Percentiles rank a stretch among this genome's conserved stretches.
Evolutionary conservation across 805 yeast species (phyloP).

Genomic region (Candida jianshihensis): DNA sequence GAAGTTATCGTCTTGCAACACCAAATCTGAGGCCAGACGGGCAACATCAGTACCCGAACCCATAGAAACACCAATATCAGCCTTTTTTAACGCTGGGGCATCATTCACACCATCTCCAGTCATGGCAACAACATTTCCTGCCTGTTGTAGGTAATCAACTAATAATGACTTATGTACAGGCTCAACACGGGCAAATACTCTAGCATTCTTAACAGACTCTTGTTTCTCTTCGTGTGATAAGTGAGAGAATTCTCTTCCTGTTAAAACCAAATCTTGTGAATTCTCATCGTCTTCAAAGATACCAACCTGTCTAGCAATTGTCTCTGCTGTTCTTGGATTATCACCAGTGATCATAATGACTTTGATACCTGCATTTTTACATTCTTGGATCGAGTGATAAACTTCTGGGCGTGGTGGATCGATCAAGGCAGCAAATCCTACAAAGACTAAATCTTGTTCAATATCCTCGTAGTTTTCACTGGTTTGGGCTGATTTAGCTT

Average conservation of each 20-base stretch:
- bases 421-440: constrained; percentile 35
- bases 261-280: constrained; percentile 27
- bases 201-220: constrained; percentile 37
- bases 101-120: constrained; percentile 63
- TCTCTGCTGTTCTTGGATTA: constrained; percentile 44
- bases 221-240: constrained; percentile 31
- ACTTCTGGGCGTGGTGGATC: constrained; percentile 40
- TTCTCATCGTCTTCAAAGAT: constrained; percentile 24
- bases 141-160: constrained; percentile 38
- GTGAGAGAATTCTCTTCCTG: constrained; percentile 30
- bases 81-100: constrained; percentile 55
- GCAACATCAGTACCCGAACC: constrained; percentile 60
- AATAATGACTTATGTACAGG: constrained; percentile 47
- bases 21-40: constrained; percentile 51
- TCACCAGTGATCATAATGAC: constrained; percentile 49
- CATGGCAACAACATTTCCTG: constrained; percentile 54
- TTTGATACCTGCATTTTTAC: constrained; percentile 36
- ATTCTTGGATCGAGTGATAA: constrained; percentile 25
- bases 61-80: constrained; percentile 60
- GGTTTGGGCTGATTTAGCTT: constrained; percentile 20
- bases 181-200: constrained; percentile 47
- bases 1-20: constrained; percentile 46
- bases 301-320: constrained; percentile 41
- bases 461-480: constrained; percentile 33
- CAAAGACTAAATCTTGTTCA: constrained; percentile 24